phyloP scores from a whole-genome alignment of 192 early-diverging fungal species.

The Coemansia biformis region DNA sequence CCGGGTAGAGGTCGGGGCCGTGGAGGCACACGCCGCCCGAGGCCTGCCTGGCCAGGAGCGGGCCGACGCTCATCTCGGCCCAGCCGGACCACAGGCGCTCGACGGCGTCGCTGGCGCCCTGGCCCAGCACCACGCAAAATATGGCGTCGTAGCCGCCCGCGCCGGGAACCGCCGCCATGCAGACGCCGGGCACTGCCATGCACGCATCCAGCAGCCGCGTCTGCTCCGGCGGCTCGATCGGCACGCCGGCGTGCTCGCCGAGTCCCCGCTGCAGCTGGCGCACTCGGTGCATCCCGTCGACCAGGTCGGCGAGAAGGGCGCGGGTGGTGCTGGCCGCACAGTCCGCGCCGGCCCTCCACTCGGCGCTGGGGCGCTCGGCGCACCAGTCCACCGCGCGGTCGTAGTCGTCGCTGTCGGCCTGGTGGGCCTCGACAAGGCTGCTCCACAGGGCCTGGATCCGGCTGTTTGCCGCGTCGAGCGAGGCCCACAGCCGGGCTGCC shows the following conservation, averaged over 20 bases:
- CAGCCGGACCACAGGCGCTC: constrained; percentile 63
- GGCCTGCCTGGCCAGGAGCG: constrained; percentile 68
- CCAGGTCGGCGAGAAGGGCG: constrained; percentile 55
- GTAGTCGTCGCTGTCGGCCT: constrained; percentile 17
- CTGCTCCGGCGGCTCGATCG: constrained; percentile 87
- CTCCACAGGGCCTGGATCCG: constrained; percentile 54
- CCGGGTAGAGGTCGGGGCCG: constrained; percentile 12
- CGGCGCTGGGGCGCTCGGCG: constrained; percentile 25
- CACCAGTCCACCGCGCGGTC: constrained; percentile 49
- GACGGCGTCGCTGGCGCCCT: constrained; percentile 48
- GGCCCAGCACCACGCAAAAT: constrained; percentile 72
- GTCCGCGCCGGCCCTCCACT: constrained; percentile 13
- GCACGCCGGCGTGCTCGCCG: constrained; percentile 66
- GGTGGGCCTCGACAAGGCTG: constrained; percentile 40
- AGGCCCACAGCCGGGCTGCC: constrained; percentile 47
- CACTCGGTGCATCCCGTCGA: constrained; percentile 36
- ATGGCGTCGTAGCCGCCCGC: constrained; percentile 98
- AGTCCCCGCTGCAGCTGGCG: constrained; percentile 67
- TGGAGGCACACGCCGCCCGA: constrained; percentile 51
- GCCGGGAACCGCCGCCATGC: constrained; percentile 94
- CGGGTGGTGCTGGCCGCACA: not conserved
- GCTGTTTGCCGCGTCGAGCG: constrained; percentile 59
- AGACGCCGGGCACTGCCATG: constrained; percentile 68
- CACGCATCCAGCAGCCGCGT: constrained; percentile 82
- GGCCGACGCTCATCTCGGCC: constrained; percentile 74